Conservation (phyloP, 106 monocot genomes). For the Dendrobium officinale region DNA sequence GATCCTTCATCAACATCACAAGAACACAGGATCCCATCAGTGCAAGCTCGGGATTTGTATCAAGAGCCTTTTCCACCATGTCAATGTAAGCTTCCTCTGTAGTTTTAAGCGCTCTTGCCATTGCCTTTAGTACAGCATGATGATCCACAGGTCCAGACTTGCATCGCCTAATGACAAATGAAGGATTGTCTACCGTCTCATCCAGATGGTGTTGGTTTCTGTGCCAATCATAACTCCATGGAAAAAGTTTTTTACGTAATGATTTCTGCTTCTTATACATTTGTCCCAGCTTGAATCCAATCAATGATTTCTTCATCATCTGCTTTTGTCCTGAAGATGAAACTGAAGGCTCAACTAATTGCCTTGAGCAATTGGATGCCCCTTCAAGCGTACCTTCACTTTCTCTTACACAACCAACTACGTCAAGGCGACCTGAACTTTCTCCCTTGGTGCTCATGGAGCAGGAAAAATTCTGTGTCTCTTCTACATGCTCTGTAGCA, state of each 20-base stretch:
- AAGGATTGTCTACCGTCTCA: conserved; percentile 27
- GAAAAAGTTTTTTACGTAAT: conserved; percentile 75
- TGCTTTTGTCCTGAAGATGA: conserved; percentile 33
- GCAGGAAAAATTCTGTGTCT: conserved; percentile 17
- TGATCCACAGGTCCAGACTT: conserved; percentile 79
- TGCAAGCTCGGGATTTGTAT: conserved; percentile 87
- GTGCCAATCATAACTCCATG: conserved; percentile 95
- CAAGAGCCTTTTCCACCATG: conserved; percentile 74
- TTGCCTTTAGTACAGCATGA: conserved; percentile 75
- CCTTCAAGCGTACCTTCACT: conserved; percentile 27
- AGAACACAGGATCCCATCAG: conserved; percentile 98
- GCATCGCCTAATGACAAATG: conserved; percentile 60
- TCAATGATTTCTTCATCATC: conserved; percentile 28
- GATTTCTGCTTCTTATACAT: conserved; percentile 75
- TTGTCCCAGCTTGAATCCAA: conserved; percentile 54
- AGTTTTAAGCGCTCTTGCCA: conserved; percentile 60
- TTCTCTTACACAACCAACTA: conserved; percentile 22
- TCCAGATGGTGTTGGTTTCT: conserved; percentile 56
- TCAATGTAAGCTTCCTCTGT: conserved; percentile 92
- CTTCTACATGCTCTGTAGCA: neutral
- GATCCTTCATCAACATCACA: conserved; percentile 99
- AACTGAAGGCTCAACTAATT: conserved; percentile 26
- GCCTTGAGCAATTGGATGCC: conserved; percentile 12
- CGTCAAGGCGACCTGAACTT: conserved; percentile 18
- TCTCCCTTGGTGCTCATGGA: conserved; percentile 21